Evolutionary conservation across 202 grass and related monocot genomes (phyloP), one percentile per base, ranked within the genome.

Genomic region (Elaeis oleifera): DNA sequence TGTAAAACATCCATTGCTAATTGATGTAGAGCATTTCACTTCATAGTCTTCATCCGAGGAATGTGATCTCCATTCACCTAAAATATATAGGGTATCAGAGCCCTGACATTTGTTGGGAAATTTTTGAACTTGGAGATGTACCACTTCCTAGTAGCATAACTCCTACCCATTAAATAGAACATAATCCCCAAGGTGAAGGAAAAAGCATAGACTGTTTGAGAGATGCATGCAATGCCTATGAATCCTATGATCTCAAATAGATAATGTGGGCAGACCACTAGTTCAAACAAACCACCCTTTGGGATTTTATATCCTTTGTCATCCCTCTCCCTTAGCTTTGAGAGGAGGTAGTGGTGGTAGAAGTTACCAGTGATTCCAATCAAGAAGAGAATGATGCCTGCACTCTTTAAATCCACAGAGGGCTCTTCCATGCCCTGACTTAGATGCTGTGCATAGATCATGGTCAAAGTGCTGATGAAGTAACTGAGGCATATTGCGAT

Each of bases 201-300:
- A 21, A 85, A 76, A 15, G 81, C 70, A 24, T 78, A 68, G 50
- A 71, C 17, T 2, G 87, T 90, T 62, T 85, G 87, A 1, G 71
- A 64, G 60, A 96, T 90, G 75, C 88, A 69, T 14, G 81, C 54
- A 21, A 96, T 56, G 6, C 91, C 87, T 1, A 88, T 61, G 64
- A 87, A 86, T 1, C 22, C 81, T 1, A 76, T 1, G 60, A 96
- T 87, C 63, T 96, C 90, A 54, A 96, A 96, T 25, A 96, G 76
- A 69, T 96, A 96, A 51, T 90, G 78, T 1, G 86, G 87, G 64
- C 83, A 96, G 5, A 71, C 23, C 19, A 88, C 76, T 20, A 88
- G 65, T 17, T 59, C 28, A 9, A 90, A 96, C 17, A 96, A 67
- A 3, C 83, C 86, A 0, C 87, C 86, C 4, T 5, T 53, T 2